Percentiles rank a stretch among this genome's conserved stretches.
Evolutionary conservation across 305 asterid genomes (phyloP).

Genomic region (Solanum hybrid): DNA sequence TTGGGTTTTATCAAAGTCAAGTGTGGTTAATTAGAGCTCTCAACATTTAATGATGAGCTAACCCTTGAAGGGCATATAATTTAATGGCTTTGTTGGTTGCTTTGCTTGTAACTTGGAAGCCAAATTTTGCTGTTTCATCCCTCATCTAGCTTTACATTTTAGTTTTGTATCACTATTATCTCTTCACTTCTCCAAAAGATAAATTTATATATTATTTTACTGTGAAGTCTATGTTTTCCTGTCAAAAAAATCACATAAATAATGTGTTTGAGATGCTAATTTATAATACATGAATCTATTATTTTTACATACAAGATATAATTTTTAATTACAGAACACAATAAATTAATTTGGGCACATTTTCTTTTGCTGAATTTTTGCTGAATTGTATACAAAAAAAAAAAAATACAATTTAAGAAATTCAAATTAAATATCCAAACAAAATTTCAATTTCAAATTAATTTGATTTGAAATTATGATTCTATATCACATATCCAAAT

Average conservation of each 20-base stretch:
- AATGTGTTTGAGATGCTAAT: background rate
- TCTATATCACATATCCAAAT: background rate
- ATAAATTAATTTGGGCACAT: background rate
- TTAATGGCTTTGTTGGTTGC: background rate
- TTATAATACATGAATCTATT: background rate
- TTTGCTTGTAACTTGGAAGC: background rate
- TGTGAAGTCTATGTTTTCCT: background rate
- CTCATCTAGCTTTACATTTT: background rate
- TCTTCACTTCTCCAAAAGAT: background rate
- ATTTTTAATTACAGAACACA: background rate
- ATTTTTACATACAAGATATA: background rate
- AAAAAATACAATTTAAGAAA: background rate
- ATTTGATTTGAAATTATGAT: background rate
- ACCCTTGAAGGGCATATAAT: background rate
- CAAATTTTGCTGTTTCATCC: background rate
- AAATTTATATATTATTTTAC: background rate
- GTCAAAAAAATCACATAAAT: background rate
- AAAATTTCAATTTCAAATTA: too few species aligned
- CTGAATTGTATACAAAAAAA: background rate
- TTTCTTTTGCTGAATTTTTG: background rate
- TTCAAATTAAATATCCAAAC: background rate
- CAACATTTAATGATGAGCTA: background rate
- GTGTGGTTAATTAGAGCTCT: conserved; percentile 1
- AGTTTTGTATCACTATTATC: background rate
- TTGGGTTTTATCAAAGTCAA: background rate